Evolutionary conservation across 768 basidiomycete species (phyloP), one percentile per base, ranked within the genome.

Genomic region (Collybia mongolica): DNA sequence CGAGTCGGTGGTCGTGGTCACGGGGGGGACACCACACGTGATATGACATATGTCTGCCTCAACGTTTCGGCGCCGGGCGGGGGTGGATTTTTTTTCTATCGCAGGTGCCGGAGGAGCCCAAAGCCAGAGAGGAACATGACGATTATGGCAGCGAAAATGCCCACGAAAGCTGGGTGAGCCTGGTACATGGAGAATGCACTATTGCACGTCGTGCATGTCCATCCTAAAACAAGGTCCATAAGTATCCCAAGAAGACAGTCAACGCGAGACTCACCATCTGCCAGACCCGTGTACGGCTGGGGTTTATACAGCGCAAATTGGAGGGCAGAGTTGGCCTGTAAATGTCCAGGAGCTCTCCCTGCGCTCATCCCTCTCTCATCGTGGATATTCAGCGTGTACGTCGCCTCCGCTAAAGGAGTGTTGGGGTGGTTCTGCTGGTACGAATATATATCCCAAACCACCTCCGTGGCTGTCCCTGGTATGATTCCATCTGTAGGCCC

Each of bases 241-340:
- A 32, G 11, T 6, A 19, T 17, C n/a, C 6, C 9, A 40, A 32
- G 32, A 32, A 38, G 14, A 24, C 17, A 42, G 52, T 42, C 53
- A 36, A 14, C 5, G 32, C 5, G 14, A 9, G 32, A 65, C 75
- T 55, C 43, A 76, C 76, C 75, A 72, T 80, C 76, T 11, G 76
- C 64, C 5, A 92, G 61, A 5, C 82, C 76, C 0, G 86, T 90
- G 63, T 93, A 92, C n/a, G 75, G 18, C 58, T 81, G 79, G 0
- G 93, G 90, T 0, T 83, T 83, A 61, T 95, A 97, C 60, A 97
- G 67, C 40, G 91, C 92, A 72, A 97, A 95, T 60, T 81, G 73
- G 43, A 91, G 70, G 0, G 76, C 81, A 35, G 77, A 77, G 60
- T 90, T 88, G 40, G 87, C 83, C 57, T 73, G 71, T 55, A 97